Evolutionary conservation across 208 protist species (phyloP), one percentile per base, ranked within the genome.

Genomic region (Leptomonas pyrrhocoris): DNA sequence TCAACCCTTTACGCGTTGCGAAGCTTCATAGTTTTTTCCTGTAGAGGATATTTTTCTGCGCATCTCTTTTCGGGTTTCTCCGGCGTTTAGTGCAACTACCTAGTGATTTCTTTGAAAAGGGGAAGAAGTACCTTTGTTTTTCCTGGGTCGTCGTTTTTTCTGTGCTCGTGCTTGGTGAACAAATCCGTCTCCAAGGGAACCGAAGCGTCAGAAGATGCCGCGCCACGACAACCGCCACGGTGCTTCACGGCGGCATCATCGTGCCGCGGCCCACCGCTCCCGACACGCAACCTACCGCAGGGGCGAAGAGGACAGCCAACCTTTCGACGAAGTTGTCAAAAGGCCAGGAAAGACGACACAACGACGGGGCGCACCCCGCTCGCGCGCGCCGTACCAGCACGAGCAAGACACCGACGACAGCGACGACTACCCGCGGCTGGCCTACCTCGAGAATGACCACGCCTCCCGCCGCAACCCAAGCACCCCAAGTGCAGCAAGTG

Each of bases 311-410:
- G 56, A 65, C 34, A 38, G 70, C 43, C 42, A 57, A 54, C 54
- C 62, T 15, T 59, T 51, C 21, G 30, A 57, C n/a, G 62, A 70
- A 54, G 61, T 65, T 0, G 56, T 66, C 7, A 62, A 69, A 18
- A 69, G 62, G 21, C 49, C 13, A 0, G 55, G 57, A 48, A 48
- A 70, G 56, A 62, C 64, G 36, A 65, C 62, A 6, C 60, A 46
- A 13, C 34, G n/a, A 2, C 13, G 21, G n/a, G 16, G 7, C 49
- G 31, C 54, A 7, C 59, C 27, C 42, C 60, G 23, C 36, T 36
- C 51, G 23, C 27, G 46, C 21, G 6, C 51, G 19, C 30, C 19
- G 18, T 30, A 34, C 36, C 23, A 15, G 54, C 34, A 45, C 2
- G 31, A 59, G 54, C 34, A 31, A 19, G 34, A 13, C 16, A 27